Evolutionary conservation across 2,329 filamentous ascomycete species (phyloP), one percentile per base, ranked within the genome.

Genomic region (Fusarium buxicola): DNA sequence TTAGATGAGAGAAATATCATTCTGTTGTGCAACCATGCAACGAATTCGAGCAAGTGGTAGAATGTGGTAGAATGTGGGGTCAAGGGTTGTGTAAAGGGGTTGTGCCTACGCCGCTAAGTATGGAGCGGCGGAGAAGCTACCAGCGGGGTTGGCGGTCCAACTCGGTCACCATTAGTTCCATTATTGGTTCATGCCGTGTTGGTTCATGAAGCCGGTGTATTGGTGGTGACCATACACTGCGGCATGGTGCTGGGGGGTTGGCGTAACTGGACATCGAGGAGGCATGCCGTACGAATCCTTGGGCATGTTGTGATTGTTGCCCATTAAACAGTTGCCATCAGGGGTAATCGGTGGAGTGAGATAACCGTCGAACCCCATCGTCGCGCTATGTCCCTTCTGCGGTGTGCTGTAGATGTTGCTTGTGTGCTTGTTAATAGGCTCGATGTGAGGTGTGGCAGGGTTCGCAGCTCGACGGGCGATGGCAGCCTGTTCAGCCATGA

Each of bases 301-400:
- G 45, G 76, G 74, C 69, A 77, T 75, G 43, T 78, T 75, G 44
- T 77, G 76, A 27, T 75, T 75, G 44, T 77, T 76, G 35, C 76
- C 76, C 34, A 76, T 79, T 49, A 87, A 87, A 67, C 80, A 81
- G 47, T 84, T 81, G 8, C 87, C 86, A 61, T 94, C 92, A 5
- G 92, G 92, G 0, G 92, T 95, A 73, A 95, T 94, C 2, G 92
- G 92, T 24, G 92, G 92, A 13, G 92, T 95, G 66, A 94, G 85
- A 76, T 93, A 93, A 55, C 92, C 92, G 66, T 92, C 85, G 32
- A 88, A 86, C 63, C 88, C 84, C 48, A 85, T 79, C n/a, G 80
- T 78, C 47, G 85, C 81, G 65, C 87, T 88, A 58, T 89, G 86
- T 45, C 85, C 86, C 81, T 94, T 94, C 72, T 92, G 89, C 12